phyloP scores from a whole-genome alignment of 2,329 filamentous ascomycete genomes.

The Colletotrichum sp. region DNA sequence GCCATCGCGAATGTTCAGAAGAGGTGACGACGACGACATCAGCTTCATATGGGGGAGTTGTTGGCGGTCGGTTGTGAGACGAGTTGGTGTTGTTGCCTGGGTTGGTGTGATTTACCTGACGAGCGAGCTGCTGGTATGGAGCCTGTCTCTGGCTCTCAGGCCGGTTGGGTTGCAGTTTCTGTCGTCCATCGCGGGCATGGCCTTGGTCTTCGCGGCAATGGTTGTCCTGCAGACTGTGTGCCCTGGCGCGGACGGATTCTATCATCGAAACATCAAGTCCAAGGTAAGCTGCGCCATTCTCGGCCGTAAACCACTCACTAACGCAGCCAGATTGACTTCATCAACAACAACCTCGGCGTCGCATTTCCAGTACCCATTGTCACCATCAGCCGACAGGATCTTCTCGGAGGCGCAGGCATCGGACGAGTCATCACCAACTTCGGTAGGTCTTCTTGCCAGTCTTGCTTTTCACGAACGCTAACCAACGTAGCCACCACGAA shows the following conservation, averaged over 20 bases:
- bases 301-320: not conserved
- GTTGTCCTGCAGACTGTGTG: constrained; percentile 25
- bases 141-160: constrained; percentile 40
- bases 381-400: constrained; percentile 43
- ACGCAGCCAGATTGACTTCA: constrained; percentile 47
- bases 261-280: constrained; percentile 33
- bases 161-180: constrained; percentile 44
- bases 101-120: constrained; percentile 41
- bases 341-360: constrained; percentile 56
- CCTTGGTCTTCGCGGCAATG: constrained; percentile 41
- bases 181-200: constrained; percentile 53
- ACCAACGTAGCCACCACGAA: constrained; percentile 36
- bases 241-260: constrained; percentile 27
- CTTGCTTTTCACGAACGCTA: not conserved
- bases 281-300: constrained; percentile 29
- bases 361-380: constrained; percentile 56
- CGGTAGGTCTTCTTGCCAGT: constrained; percentile 34
- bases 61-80: not conserved
- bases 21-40: not conserved
- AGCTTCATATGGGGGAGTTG: not conserved
- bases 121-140: constrained; percentile 52
- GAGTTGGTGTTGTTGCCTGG: constrained; percentile 30
- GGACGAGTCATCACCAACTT: constrained; percentile 49
- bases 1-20: constrained; percentile 5
- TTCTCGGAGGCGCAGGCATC: constrained; percentile 37